A percentile compares a stretch with the other conserved stretches of the same genome.
Conservation (phyloP, 108 stramenopile species). For the Heterococcus sp. region DNA sequence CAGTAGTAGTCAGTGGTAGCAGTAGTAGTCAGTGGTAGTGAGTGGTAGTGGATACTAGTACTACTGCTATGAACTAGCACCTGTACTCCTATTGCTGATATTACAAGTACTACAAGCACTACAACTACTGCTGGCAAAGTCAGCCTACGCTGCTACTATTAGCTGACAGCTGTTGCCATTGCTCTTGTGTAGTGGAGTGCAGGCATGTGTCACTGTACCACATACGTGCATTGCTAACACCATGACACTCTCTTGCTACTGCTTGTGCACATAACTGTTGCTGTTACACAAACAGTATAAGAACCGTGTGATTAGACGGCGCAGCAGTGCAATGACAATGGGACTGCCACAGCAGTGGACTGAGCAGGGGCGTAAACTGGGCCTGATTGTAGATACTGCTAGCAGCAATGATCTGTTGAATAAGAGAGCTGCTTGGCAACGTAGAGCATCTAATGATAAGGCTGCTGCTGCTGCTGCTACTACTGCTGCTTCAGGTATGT, state of each 20-base stretch:
- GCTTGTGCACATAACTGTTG: not conserved
- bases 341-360: not conserved
- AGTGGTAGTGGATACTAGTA: no score
- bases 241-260: not conserved
- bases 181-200: conserved; percentile 28
- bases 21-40: no score
- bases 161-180: no score
- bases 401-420: conserved; percentile 1
- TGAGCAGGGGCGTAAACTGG: not conserved
- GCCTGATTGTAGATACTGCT: conserved; percentile 1
- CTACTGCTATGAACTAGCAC: no score
- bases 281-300: conserved; percentile 9
- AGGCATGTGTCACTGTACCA: not conserved
- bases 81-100: no score
- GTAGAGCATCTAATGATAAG: not conserved
- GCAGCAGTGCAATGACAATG: not conserved
- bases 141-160: no score
- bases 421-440: not conserved
- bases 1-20: no score
- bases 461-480: not conserved
- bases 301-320: conserved; percentile 7
- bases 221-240: not conserved
- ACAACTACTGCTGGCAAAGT: no score
- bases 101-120: no score
- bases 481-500: no score